Evolutionary conservation across 495 filamentous ascomycete genomes (phyloP).

Genomic region (Astrothelium macrocarpum): DNA sequence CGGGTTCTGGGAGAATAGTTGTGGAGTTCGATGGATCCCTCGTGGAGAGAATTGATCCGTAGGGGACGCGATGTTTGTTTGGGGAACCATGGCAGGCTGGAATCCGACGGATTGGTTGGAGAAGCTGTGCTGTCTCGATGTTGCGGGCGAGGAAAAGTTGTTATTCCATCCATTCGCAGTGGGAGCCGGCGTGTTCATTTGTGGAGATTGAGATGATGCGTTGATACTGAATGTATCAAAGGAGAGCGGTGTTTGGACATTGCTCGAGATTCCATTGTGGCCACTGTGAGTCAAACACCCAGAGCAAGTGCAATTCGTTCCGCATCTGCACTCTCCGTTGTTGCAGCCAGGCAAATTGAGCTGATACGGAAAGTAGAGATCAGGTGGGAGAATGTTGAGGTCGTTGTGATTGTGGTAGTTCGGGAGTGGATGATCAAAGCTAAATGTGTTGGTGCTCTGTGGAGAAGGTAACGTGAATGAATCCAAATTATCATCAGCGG

Average conservation of each 20-base stretch:
- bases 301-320: slow-evolving; percentile 41
- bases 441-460: background rate
- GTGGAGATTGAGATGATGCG: background rate
- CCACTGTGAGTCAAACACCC: slow-evolving; percentile 44
- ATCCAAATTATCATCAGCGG: background rate
- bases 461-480: background rate
- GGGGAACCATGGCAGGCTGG: background rate
- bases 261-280: slow-evolving; percentile 32
- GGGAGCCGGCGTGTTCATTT: background rate
- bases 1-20: background rate
- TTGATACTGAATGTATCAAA: background rate
- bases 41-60: background rate
- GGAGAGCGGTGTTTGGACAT: background rate
- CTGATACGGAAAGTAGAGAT: slow-evolving; percentile 1
- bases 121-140: background rate
- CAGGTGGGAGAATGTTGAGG: background rate
- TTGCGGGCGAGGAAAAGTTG: background rate
- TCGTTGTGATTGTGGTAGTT: background rate
- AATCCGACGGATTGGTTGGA: background rate
- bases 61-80: background rate
- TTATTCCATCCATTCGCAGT: background rate
- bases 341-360: background rate
- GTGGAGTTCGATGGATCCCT: background rate
- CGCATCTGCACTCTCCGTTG: slow-evolving; percentile 42
- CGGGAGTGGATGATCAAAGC: background rate